Conservation (phyloP, 768 basidiomycete species). For the Daedaleopsis nitida region DNA sequence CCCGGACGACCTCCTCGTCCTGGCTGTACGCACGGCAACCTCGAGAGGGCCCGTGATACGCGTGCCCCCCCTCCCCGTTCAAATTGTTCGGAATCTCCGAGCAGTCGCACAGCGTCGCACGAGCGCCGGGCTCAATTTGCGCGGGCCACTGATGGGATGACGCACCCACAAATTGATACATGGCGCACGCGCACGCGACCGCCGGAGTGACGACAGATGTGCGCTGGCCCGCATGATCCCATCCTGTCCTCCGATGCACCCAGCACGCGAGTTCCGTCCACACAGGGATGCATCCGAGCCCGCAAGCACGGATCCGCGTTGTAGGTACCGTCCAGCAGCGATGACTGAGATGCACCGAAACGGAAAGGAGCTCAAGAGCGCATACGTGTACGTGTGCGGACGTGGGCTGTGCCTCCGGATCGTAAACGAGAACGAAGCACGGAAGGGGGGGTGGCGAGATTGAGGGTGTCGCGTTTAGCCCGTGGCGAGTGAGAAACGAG, state of each 20-base stretch:
- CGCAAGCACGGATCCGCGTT: not conserved
- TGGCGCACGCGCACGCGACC: not conserved
- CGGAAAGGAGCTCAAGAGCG: not conserved
- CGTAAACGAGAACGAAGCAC: not conserved
- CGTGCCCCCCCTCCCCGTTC: not conserved
- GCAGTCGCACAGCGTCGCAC: conserved; percentile 8
- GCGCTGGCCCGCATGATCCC: conserved; percentile 1
- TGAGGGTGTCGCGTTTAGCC: not conserved
- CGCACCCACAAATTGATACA: not conserved
- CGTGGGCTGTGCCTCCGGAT: not conserved
- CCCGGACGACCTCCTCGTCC: not conserved
- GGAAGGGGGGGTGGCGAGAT: conserved; percentile 1
- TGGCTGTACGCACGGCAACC: not conserved
- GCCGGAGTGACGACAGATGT: conserved; percentile 11
- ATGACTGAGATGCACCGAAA: not conserved
- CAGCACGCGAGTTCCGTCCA: not conserved
- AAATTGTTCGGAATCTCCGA: conserved; percentile 7
- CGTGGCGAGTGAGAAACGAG: not conserved
- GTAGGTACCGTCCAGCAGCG: not conserved
- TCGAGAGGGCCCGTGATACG: conserved; percentile 8
- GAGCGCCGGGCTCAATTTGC: not conserved
- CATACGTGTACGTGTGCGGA: not conserved
- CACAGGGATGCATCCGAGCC: not conserved
- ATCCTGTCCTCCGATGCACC: not conserved
- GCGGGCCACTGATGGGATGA: conserved; percentile 5